Evolutionary conservation across 2,329 filamentous ascomycete genomes (phyloP).

Genomic region (Furcasterigmium sp.): DNA sequence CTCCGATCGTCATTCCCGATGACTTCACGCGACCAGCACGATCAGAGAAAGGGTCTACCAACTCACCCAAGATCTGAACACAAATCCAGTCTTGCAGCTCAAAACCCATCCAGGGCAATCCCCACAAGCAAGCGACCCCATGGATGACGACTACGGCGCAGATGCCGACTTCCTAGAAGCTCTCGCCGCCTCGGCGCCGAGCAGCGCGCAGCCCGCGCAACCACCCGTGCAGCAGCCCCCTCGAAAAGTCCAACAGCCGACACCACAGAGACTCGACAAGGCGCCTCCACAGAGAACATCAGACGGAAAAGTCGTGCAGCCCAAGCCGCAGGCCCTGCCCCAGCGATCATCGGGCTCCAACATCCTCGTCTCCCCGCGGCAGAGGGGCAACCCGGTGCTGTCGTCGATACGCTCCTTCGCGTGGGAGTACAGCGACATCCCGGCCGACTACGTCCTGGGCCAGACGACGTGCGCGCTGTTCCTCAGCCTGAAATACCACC

Average conservation of each 20-base stretch:
- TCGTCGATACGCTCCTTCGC: slow-evolving; percentile 74
- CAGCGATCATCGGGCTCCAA: slow-evolving; percentile 61
- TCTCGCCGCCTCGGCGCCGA: slow-evolving; percentile 41
- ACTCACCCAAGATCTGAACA: too few species aligned
- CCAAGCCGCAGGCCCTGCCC: slow-evolving; percentile 80
- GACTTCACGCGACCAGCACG: too few species aligned
- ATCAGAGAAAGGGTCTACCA: too few species aligned
- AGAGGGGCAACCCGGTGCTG: slow-evolving; percentile 92
- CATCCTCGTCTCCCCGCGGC: slow-evolving; percentile 84
- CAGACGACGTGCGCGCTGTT: slow-evolving; percentile 87
- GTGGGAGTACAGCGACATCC: slow-evolving; percentile 98
- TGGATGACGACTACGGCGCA: slow-evolving; percentile 53
- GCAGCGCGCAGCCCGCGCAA: slow-evolving; percentile 16
- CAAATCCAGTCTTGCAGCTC: too few species aligned
- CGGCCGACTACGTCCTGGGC: slow-evolving; percentile 86
- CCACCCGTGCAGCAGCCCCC: slow-evolving; percentile 31
- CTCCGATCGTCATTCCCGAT: too few species aligned
- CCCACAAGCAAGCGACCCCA: slow-evolving; percentile 7
- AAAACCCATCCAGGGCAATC: too few species aligned
- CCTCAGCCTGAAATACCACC: slow-evolving; percentile 90
- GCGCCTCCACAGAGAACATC: slow-evolving; percentile 33
- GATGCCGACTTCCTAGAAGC: slow-evolving; percentile 52
- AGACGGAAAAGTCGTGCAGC: slow-evolving; percentile 66
- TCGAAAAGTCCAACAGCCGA: slow-evolving; percentile 36
- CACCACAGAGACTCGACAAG: slow-evolving; percentile 51